Conservation (phyloP, 768 basidiomycete species). For the Sporobolomyces pararoseus region DNA sequence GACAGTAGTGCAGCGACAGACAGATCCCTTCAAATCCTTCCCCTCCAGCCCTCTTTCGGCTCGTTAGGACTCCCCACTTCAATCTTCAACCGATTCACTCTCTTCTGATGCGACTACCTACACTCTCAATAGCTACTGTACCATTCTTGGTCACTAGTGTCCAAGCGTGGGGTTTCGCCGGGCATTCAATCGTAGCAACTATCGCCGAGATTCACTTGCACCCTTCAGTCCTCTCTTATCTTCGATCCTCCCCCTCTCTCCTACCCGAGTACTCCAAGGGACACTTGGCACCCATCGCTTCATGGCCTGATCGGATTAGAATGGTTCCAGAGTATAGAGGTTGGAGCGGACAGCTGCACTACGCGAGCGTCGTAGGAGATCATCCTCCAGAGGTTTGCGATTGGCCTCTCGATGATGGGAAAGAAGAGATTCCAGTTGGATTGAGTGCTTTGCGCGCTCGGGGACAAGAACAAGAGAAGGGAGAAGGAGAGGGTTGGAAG, state of each 20-base stretch:
- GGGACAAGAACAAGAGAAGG: background rate
- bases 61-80: too few species aligned
- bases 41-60: too few species aligned
- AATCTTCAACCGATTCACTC: too few species aligned
- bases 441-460: slow-evolving; percentile 53
- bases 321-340: slow-evolving; percentile 30
- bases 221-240: slow-evolving; percentile 56
- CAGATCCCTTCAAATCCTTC: too few species aligned
- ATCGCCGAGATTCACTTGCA: slow-evolving; percentile 89
- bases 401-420: slow-evolving; percentile 37
- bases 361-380: slow-evolving; percentile 15
- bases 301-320: slow-evolving; percentile 77
- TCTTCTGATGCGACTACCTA: too few species aligned
- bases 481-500: slow-evolving; percentile 56
- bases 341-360: slow-evolving; percentile 38
- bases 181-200: slow-evolving; percentile 89
- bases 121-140: background rate
- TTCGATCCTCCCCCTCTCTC: slow-evolving; percentile 56
- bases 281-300: slow-evolving; percentile 73
- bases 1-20: too few species aligned
- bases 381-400: slow-evolving; percentile 65
- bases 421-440: slow-evolving; percentile 18
- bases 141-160: background rate
- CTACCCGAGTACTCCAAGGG: slow-evolving; percentile 61
- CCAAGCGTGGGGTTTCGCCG: slow-evolving; percentile 36